Conservation (phyloP, 2,329 filamentous ascomycete genomes). For the Onygenales sp. region DNA sequence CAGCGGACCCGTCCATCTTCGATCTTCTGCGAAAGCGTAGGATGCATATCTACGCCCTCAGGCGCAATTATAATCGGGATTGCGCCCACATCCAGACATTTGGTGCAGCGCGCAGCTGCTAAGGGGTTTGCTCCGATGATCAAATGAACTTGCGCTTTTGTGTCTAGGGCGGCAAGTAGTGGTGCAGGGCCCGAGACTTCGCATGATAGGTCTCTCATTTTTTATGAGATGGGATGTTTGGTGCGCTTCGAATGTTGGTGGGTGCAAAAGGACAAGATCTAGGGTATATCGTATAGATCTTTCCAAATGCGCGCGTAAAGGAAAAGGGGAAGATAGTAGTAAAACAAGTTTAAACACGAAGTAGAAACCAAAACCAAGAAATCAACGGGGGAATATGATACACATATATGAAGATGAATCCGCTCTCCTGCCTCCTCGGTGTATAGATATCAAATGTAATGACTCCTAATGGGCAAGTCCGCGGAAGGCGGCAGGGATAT, state of each 20-base stretch:
- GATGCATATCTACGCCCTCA: slow-evolving; percentile 50
- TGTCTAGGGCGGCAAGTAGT: slow-evolving; percentile 32
- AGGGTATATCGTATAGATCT: too few species aligned
- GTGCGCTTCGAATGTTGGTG: neutral
- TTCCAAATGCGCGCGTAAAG: too few species aligned
- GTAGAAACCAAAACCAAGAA: too few species aligned
- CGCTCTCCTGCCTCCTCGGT: too few species aligned
- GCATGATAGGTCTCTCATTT: slow-evolving; percentile 1
- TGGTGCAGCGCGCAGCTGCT: slow-evolving; percentile 71
- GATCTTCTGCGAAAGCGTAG: slow-evolving; percentile 41
- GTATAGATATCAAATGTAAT: too few species aligned
- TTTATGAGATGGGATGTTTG: neutral
- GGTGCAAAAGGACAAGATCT: too few species aligned
- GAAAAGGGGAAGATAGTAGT: too few species aligned
- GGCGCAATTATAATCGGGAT: slow-evolving; percentile 69
- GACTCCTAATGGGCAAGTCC: neutral
- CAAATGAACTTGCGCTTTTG: slow-evolving; percentile 54
- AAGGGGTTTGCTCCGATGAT: slow-evolving; percentile 80
- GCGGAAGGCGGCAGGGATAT: neutral
- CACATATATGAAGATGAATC: too few species aligned
- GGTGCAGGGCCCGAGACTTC: neutral
- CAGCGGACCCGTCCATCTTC: slow-evolving; percentile 32
- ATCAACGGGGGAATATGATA: too few species aligned
- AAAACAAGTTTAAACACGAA: too few species aligned
- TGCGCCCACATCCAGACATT: slow-evolving; percentile 74